Evolutionary conservation across 2,329 filamentous ascomycete species (phyloP).

Genomic region (Sordariomycetes sp.): DNA sequence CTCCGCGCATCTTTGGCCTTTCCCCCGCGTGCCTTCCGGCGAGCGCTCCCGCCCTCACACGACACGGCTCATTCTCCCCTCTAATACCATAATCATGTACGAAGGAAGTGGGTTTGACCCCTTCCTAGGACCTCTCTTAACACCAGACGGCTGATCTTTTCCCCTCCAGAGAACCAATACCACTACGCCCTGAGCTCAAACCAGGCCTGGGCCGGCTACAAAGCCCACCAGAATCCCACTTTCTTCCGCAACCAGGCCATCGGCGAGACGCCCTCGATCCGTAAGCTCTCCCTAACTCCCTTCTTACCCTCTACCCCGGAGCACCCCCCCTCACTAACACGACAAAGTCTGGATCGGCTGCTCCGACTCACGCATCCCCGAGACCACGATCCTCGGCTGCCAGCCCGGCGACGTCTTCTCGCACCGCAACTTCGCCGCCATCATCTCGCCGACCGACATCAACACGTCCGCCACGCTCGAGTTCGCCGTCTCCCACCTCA

Average conservation of each 20-base stretch:
- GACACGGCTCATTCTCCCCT: neutral
- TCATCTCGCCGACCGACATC: constrained; percentile 65
- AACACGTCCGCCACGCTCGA: constrained; percentile 67
- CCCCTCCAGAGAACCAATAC: constrained; percentile 41
- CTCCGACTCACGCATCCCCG: constrained; percentile 75
- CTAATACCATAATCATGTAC: neutral
- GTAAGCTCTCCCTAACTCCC: constrained; percentile 24
- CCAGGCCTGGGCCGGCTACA: constrained; percentile 58
- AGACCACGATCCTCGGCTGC: constrained; percentile 69
- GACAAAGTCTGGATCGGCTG: constrained; percentile 72
- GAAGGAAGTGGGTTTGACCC: neutral
- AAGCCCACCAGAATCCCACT: constrained; percentile 53
- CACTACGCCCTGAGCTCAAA: constrained; percentile 56
- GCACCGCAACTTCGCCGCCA: constrained; percentile 85
- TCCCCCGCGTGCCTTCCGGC: neutral
- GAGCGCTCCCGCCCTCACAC: neutral
- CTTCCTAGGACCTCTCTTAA: neutral
- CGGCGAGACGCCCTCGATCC: constrained; percentile 56
- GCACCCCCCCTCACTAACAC: neutral
- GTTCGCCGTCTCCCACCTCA: constrained; percentile 63
- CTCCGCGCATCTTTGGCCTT: neutral
- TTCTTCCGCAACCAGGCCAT: constrained; percentile 59
- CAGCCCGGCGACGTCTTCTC: constrained; percentile 80
- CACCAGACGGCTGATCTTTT: neutral
- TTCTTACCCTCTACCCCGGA: neutral